These are phyloP conservation scores for Mortierella sp. DNA, from an alignment of 371 early-diverging fungal species.

Conservation along the genomic window DNA sequence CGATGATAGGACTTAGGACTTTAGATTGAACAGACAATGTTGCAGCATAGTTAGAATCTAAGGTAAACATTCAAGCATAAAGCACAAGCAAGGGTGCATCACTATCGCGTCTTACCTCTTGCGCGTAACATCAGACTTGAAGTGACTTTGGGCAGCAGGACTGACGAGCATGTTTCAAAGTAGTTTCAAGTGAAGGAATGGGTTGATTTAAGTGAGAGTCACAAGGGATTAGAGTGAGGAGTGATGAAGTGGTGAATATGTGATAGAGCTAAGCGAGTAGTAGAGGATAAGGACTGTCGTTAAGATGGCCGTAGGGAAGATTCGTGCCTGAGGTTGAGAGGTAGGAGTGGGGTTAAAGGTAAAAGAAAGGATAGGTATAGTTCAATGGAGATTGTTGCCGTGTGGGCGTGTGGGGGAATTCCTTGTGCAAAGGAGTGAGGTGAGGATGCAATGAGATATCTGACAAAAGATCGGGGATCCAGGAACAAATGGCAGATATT, in stretches of 20 bases:
- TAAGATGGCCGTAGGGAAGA: background rate
- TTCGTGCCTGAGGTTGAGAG: background rate
- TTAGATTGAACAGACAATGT: background rate
- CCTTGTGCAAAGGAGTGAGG: slow-evolving; percentile 13
- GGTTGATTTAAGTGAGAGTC: background rate
- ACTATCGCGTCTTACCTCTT: slow-evolving; percentile 33
- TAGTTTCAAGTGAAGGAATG: background rate
- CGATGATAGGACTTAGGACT: slow-evolving; percentile 39
- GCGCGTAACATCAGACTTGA: slow-evolving; percentile 39
- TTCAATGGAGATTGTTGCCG: slow-evolving; percentile 18
- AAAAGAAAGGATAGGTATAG: background rate
- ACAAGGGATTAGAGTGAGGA: background rate
- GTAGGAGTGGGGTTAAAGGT: background rate
- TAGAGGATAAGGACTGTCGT: background rate
- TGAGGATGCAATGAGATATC: background rate
- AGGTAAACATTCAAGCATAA: background rate
- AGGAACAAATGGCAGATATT: slow-evolving; percentile 3
- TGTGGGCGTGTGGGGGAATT: slow-evolving; percentile 56
- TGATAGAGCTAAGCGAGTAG: slow-evolving; percentile 1
- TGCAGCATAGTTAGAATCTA: background rate
- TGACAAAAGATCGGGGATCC: slow-evolving; percentile 10
- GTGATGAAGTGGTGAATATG: background rate
- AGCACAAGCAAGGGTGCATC: no score
- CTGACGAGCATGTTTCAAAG: slow-evolving; percentile 38
- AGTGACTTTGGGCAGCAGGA: slow-evolving; percentile 43